Percentiles rank a stretch among this genome's conserved stretches.
Conservation (phyloP, 371 early-diverging fungal species). For the Capillidium heterosporum region DNA sequence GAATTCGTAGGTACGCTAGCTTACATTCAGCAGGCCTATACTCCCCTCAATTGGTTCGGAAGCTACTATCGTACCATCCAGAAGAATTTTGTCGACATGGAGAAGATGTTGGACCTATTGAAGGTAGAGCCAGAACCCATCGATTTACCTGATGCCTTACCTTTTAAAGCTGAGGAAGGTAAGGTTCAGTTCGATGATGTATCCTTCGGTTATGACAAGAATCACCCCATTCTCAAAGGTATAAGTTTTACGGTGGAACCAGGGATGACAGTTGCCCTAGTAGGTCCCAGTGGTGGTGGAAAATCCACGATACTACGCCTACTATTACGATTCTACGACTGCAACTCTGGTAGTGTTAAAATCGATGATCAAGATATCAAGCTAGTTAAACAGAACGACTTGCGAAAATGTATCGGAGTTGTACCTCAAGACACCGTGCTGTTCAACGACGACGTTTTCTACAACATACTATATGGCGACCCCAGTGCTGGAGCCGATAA, state of each 20-base stretch:
- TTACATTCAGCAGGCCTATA: constrained; percentile 64
- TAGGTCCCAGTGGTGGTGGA: constrained; percentile 78
- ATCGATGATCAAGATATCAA: constrained; percentile 82
- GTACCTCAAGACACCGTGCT: constrained; percentile 65
- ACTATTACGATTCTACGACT: constrained; percentile 81
- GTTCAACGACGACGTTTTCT: constrained; percentile 31
- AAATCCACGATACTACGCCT: constrained; percentile 81
- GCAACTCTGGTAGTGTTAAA: constrained; percentile 51
- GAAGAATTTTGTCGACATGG: constrained; percentile 53
- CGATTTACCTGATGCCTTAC: constrained; percentile 24
- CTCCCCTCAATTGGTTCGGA: constrained; percentile 32
- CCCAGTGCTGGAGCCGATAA: constrained; percentile 14
- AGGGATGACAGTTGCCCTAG: constrained; percentile 35
- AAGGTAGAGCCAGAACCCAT: constrained; percentile 17
- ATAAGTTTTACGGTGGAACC: constrained; percentile 33
- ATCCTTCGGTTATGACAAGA: constrained; percentile 29
- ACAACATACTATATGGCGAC: constrained; percentile 40
- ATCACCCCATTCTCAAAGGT: constrained; percentile 24
- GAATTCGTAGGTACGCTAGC: constrained; percentile 75
- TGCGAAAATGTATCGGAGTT: constrained; percentile 60
- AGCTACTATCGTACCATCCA: constrained; percentile 17
- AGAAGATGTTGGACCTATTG: constrained; percentile 45
- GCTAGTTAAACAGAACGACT: constrained; percentile 35
- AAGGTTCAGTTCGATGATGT: constrained; percentile 33
- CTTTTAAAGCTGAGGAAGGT: constrained; percentile 13